Evolutionary conservation across 78 protist genomes (phyloP).

Genomic region (Diacronema lutheri): DNA sequence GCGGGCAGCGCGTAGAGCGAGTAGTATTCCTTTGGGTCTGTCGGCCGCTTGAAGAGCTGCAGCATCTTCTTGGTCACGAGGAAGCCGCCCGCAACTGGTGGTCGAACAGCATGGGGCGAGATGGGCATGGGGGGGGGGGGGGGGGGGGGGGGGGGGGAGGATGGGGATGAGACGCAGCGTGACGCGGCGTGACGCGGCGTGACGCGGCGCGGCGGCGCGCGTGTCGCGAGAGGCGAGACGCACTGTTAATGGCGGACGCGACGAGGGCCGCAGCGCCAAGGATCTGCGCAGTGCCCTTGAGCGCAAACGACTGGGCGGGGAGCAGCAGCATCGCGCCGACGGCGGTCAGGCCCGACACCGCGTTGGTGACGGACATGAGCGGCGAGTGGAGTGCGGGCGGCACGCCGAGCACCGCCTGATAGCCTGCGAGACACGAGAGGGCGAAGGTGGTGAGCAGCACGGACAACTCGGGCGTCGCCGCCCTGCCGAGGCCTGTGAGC

Average conservation of each 20-base stretch:
- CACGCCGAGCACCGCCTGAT: slow-evolving; percentile 89
- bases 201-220: slow-evolving; percentile 77
- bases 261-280: not conserved
- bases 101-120: no score
- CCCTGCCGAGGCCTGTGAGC: slow-evolving; percentile 29
- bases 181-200: no score
- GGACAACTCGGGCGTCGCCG: slow-evolving; percentile 21
- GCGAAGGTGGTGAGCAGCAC: slow-evolving; percentile 69
- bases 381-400: slow-evolving; percentile 97
- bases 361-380: slow-evolving; percentile 96
- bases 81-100: slow-evolving; percentile 95
- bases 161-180: no score
- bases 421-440: slow-evolving; percentile 80
- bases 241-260: not conserved
- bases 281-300: slow-evolving; percentile 23
- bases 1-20: no score
- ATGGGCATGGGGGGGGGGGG: no score
- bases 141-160: no score
- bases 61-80: slow-evolving; percentile 94
- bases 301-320: slow-evolving; percentile 51
- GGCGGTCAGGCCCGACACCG: slow-evolving; percentile 90
- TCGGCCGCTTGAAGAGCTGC: slow-evolving; percentile 81
- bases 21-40: slow-evolving; percentile 51
- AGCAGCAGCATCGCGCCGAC: slow-evolving; percentile 86
- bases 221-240: no score